Evolutionary conservation across 768 basidiomycete species (phyloP), one percentile per base, ranked within the genome.

Genomic region (Daedaleopsis sinensis): DNA sequence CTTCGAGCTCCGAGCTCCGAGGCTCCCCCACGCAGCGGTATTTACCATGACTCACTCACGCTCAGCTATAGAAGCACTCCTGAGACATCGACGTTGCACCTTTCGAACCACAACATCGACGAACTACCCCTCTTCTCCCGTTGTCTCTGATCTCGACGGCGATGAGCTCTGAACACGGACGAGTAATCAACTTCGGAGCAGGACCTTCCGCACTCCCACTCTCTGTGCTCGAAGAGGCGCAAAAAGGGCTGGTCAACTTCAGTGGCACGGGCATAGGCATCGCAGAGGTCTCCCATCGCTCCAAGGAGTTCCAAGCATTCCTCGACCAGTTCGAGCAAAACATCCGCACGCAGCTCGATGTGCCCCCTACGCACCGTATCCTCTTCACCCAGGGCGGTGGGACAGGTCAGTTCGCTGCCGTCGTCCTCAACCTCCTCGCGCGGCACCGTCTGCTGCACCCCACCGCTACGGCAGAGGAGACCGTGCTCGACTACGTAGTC

Each of bases 351-450:
- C 89, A 95, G 68, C 88, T 98, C 61, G 76, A 82, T 16, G 87
- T 99, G 37, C 96, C 97, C 10, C 72, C 83, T 43, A 90, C 89
- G 11, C 96, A 98, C 78, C 78, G 82, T 52, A 83, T 99, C 68
- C 83, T 99, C 38, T 96, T 98, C 80, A 85, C 93, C 39, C 96
- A 98, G 76, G 97, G 97, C 46, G 97, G 97, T 35, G 97, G 94
- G 15, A 88, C 91, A 0, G 85, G 80, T 27, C 94, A 98, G 76
- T 98, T 98, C 79, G 92, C 94, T 32, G 90, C 93, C 32, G 86
- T 93, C 65, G 91, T 96, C 4, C 79, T 96, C 67, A 99, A 99
- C 79, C 82, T 98, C 73, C 84, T 96, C 55, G 90, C 95, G 16
- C 82, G 91, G 36, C 89, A 96, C 74, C 84, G 84, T n/a, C 79